Base-by-base conservation (phyloP, 495 filamentous ascomycete species). In the Amphirosellinia nigrospora region DNA sequence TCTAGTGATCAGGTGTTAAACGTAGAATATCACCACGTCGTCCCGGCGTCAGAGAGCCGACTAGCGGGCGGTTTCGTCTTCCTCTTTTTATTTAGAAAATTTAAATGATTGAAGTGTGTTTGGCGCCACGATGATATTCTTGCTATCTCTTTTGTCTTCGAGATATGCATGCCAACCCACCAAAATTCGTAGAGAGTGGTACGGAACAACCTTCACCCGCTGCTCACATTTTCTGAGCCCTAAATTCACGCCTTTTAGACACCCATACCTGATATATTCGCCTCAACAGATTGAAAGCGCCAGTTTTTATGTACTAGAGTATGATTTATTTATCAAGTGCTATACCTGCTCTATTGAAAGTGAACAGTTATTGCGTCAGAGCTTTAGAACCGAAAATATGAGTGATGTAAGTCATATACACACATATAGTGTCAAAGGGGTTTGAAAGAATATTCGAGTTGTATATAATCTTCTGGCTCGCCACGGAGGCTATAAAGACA, bases 141-240 rank as follows among this genome's bases (percentile, higher is more conserved):
- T 26, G 32, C 10, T 32, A 28, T n/a, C 53, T 53, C 30, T 28
- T 23, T 48, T 11, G 34, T n/a, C 19, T 39, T 53, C 32, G 32
- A 26, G 39, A 26, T 26, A 39, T 52, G 3, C 30, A 52, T n/a
- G 15, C 30, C 28, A 52, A 39, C 41, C 19, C 46, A n/a, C 13
- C 45, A 39, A 52, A 36, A 21, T 41, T 50, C 46, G 46, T 52
- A 46, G 32, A 65, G 32, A 26, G 16, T 65, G 30, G 63, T 36
- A 50, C 63, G 63, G 63, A 65, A 65, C 46, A 65, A 65, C 63
- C 63, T 65, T 65, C 30, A 0, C 30, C 63, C 61, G 61, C 61
- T 2, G 39, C 39, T 39, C 34, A 21, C 30, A 58, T 58, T 58
- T 58, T 34, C 9, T 10, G 36, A 61, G 58, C 58, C 34, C 58